Evolutionary conservation across 1,139 yeast genomes (phyloP).

Genomic region (Dujonia santamariae): DNA sequence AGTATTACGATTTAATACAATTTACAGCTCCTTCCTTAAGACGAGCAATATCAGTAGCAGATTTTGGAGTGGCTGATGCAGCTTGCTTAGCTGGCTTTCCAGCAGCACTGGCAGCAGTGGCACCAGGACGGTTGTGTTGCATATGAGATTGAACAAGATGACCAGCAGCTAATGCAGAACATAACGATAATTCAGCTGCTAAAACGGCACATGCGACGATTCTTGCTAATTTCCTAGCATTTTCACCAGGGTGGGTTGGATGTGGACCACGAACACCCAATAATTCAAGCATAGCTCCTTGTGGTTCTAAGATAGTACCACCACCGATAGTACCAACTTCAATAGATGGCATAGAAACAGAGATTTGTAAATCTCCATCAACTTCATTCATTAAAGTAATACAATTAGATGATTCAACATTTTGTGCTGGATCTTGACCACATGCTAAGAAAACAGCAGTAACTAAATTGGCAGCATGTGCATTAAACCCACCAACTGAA

Average conservation of each 20-base stretch:
- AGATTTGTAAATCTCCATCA: conserved; percentile 78
- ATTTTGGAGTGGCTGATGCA: conserved; percentile 9
- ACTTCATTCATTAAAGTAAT: conserved; percentile 88
- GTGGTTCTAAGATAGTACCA: conserved; percentile 96
- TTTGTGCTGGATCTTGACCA: conserved; percentile 99
- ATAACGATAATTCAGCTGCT: conserved; percentile 92
- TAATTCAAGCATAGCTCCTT: conserved; percentile 91
- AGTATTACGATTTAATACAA: conserved; percentile 55
- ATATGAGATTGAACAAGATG: conserved; percentile 97
- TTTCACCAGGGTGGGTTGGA: conserved; percentile 89
- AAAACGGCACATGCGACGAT: conserved; percentile 92
- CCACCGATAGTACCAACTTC: conserved; percentile 99
- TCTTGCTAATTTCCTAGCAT: conserved; percentile 93
- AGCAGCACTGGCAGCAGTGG: conserved; percentile 28
- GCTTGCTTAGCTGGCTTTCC: conserved; percentile 12
- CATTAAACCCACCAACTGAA: conserved; percentile 95
- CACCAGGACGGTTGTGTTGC: conserved; percentile 84
- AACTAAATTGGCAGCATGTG: conserved; percentile 94
- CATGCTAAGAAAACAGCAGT: conserved; percentile 93
- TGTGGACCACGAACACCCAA: conserved; percentile 96
- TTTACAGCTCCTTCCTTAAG: conserved; percentile 68
- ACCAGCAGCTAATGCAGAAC: conserved; percentile 97
- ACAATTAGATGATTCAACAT: conserved; percentile 96
- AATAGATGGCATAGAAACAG: conserved; percentile 97
- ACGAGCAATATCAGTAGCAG: conserved; percentile 45